These are phyloP conservation scores for Cyberlindnera nakhonratchasimensis DNA, from an alignment of 805 yeast genomes.

Conservation along the genomic window DNA sequence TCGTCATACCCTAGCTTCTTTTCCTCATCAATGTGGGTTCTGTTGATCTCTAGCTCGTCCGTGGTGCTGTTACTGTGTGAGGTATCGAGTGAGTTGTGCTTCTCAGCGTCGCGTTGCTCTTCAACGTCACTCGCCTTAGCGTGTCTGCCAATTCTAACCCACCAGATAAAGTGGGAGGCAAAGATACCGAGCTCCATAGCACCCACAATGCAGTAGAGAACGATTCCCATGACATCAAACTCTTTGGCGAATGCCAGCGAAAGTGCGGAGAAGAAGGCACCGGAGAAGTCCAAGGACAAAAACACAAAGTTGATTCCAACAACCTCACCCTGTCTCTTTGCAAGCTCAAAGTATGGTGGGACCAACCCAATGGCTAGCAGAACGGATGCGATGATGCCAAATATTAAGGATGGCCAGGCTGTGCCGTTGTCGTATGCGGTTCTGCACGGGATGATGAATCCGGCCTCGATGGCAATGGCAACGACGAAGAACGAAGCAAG, in stretches of 20 bases:
- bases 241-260: conserved; percentile 62
- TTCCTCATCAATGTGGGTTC: neutral
- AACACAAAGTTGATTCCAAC: conserved; percentile 87
- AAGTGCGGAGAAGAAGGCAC: conserved; percentile 75
- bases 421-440: conserved; percentile 48
- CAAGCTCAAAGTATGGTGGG: conserved; percentile 86
- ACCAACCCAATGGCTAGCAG: conserved; percentile 72
- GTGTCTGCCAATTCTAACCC: conserved; percentile 38
- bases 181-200: conserved; percentile 76
- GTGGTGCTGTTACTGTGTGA: conserved; percentile 1
- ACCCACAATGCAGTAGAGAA: conserved; percentile 71
- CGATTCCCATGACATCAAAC: conserved; percentile 75
- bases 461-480: conserved; percentile 62
- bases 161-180: conserved; percentile 69
- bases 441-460: conserved; percentile 67
- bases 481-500: conserved; percentile 38
- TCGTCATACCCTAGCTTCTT: too few relatives aligned
- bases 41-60: neutral
- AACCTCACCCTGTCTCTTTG: conserved; percentile 77
- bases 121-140: conserved; percentile 9
- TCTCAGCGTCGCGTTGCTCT: neutral
- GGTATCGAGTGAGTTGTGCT: too few relatives aligned
- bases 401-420: conserved; percentile 74
- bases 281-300: conserved; percentile 68
- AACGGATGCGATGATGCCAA: conserved; percentile 79